These are phyloP conservation scores for Leccinellum albellum DNA, from an alignment of 768 basidiomycete genomes.

Conservation along the genomic window DNA sequence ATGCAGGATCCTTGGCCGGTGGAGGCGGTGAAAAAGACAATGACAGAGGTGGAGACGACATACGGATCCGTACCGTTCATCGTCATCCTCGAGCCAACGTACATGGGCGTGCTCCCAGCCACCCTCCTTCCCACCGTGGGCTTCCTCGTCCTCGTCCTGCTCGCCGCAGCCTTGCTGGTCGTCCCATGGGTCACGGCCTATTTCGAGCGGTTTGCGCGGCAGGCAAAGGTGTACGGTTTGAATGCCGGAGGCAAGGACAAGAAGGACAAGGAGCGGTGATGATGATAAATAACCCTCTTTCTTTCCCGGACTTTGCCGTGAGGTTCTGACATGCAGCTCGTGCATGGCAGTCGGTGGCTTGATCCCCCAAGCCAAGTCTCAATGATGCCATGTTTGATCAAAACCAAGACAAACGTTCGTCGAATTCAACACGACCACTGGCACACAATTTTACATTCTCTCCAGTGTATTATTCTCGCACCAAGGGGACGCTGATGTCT, in stretches of 20 bases:
- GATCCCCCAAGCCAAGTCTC: background rate
- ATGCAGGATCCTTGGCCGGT: background rate
- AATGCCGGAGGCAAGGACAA: slow-evolving; percentile 11
- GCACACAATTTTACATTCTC: background rate
- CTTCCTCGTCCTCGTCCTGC: slow-evolving; percentile 28
- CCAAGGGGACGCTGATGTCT: background rate
- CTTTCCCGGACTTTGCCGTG: slow-evolving; percentile 1
- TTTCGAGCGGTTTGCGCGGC: slow-evolving; percentile 19
- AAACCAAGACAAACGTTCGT: background rate
- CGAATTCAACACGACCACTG: background rate
- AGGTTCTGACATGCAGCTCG: slow-evolving; percentile 20
- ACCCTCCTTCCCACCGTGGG: slow-evolving; percentile 39
- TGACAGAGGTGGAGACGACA: background rate
- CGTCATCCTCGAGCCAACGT: slow-evolving; percentile 55
- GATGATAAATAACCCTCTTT: background rate
- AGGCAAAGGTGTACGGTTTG: slow-evolving; percentile 24
- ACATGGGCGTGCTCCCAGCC: slow-evolving; percentile 55
- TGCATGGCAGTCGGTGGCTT: slow-evolving; percentile 20
- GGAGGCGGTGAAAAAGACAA: too few species aligned
- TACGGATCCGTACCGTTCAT: slow-evolving; percentile 41
- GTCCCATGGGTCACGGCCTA: slow-evolving; percentile 17
- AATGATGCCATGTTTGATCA: background rate
- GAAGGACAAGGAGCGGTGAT: slow-evolving; percentile 22
- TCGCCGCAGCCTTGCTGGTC: slow-evolving; percentile 19
- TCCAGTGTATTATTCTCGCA: background rate